phyloP scores from a whole-genome alignment of 108 stramenopile species.

The Cyclotella sp. region DNA sequence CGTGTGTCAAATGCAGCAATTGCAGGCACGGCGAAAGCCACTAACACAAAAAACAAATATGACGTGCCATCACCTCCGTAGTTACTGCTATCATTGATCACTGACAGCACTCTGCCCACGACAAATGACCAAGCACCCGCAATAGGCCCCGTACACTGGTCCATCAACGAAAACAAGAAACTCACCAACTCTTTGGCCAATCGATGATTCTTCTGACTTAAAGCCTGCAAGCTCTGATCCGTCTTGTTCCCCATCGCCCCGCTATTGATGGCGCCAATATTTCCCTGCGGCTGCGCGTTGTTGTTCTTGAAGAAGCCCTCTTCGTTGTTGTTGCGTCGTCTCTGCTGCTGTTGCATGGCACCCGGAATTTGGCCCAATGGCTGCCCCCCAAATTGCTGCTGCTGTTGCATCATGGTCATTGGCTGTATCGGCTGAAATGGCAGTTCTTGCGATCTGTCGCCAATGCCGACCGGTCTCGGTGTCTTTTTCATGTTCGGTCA shows the following conservation, averaged over 20 bases:
- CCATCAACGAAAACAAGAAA: background rate
- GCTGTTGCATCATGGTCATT: background rate
- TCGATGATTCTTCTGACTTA: constrained; percentile 80
- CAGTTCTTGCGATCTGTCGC: background rate
- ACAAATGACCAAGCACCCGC: too few species aligned
- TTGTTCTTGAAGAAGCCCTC: background rate
- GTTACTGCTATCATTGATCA: background rate
- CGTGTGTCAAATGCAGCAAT: too few species aligned
- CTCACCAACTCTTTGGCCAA: constrained; percentile 86
- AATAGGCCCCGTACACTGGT: too few species aligned
- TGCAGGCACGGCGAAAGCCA: too few species aligned
- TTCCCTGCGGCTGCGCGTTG: background rate
- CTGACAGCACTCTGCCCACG: background rate
- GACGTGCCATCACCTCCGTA: too few species aligned
- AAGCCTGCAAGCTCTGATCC: constrained; percentile 16
- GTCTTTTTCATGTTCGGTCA: background rate
- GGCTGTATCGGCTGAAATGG: background rate
- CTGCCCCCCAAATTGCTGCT: background rate
- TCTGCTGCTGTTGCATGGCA: background rate
- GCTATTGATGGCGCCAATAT: background rate
- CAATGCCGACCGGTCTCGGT: background rate
- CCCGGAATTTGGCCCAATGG: background rate
- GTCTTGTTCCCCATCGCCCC: constrained; percentile 4
- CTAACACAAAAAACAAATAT: too few species aligned
- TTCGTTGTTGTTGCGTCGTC: background rate